phyloP scores from a whole-genome alignment of 805 yeast genomes.

The Kurtzmaniella fragi region DNA sequence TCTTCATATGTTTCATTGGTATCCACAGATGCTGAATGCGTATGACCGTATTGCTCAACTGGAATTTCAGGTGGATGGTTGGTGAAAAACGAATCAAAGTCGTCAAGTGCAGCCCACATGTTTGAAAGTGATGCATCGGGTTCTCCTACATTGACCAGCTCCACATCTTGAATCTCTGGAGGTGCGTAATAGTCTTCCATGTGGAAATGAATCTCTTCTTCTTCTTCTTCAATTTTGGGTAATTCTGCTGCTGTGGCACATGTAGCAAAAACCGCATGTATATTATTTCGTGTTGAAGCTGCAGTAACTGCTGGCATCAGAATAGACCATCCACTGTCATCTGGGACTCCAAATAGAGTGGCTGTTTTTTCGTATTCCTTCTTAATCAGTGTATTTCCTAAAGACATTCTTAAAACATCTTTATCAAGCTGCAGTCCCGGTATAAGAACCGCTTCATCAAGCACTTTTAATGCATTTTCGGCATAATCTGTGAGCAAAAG shows the following conservation, averaged over 20 bases:
- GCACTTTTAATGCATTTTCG: constrained; percentile 80
- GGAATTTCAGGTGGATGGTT: constrained; percentile 39
- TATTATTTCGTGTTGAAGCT: constrained; percentile 83
- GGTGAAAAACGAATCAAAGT: constrained; percentile 83
- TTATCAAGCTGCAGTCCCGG: constrained; percentile 89
- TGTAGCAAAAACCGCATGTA: constrained; percentile 90
- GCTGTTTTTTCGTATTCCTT: constrained; percentile 83
- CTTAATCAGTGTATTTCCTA: constrained; percentile 74
- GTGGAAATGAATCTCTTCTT: constrained; percentile 48
- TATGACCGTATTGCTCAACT: constrained; percentile 23
- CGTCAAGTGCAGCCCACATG: constrained; percentile 90
- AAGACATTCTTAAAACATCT: constrained; percentile 85
- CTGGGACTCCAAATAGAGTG: constrained; percentile 91
- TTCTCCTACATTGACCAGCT: constrained; percentile 49
- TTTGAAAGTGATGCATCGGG: constrained; percentile 75
- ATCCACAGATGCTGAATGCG: constrained; percentile 54
- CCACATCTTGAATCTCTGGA: constrained; percentile 34
- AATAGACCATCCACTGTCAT: constrained; percentile 94
- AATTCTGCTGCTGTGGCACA: constrained; percentile 40
- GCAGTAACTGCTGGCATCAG: constrained; percentile 94
- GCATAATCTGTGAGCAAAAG: constrained; percentile 80
- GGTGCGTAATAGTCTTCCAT: constrained; percentile 52
- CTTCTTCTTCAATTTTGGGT: constrained; percentile 14
- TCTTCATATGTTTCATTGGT: constrained; percentile 44
- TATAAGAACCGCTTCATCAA: constrained; percentile 80